These are phyloP conservation scores for Aspergillus piperis DNA, from an alignment of 2,329 filamentous ascomycete species.

Conservation along the genomic window DNA sequence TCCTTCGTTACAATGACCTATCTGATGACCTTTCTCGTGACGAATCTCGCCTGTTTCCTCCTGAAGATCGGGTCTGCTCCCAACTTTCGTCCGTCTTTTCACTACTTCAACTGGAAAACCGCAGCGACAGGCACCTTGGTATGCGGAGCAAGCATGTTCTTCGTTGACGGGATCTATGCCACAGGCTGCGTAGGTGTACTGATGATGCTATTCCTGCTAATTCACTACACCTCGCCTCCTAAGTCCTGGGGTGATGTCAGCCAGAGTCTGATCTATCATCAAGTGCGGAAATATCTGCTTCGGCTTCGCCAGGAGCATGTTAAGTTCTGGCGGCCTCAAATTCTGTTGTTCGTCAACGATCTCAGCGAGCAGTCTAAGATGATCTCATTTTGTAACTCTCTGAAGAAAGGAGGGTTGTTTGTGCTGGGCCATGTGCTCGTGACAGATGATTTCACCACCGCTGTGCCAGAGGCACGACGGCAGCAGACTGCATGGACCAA, in stretches of 20 bases:
- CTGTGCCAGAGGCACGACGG: conserved; percentile 76
- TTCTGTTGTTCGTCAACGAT: conserved; percentile 80
- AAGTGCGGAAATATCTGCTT: conserved; percentile 83
- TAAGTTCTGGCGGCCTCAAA: conserved; percentile 90
- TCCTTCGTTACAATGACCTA: conserved; percentile 91
- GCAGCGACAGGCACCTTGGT: conserved; percentile 73
- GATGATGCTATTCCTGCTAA: conserved; percentile 75
- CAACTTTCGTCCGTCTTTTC: conserved; percentile 85
- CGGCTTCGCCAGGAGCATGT: conserved; percentile 85
- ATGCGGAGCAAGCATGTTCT: conserved; percentile 83
- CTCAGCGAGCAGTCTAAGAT: conserved; percentile 78
- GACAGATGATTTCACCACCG: conserved; percentile 74
- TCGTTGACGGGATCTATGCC: conserved; percentile 81
- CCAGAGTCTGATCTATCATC: conserved; percentile 83
- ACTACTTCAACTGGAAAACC: conserved; percentile 85
- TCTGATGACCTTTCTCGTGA: conserved; percentile 88
- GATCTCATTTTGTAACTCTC: conserved; percentile 86
- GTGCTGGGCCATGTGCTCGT: conserved; percentile 87
- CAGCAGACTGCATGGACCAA: conserved; percentile 83
- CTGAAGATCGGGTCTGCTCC: conserved; percentile 84
- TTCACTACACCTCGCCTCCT: conserved; percentile 81
- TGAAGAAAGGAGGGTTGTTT: conserved; percentile 85
- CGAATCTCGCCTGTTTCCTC: conserved; percentile 83
- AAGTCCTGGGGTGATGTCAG: conserved; percentile 91
- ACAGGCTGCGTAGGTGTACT: conserved; percentile 72